Evolutionary conservation across 306 rosid species (phyloP).

Genomic region (Datisca glomerata): DNA sequence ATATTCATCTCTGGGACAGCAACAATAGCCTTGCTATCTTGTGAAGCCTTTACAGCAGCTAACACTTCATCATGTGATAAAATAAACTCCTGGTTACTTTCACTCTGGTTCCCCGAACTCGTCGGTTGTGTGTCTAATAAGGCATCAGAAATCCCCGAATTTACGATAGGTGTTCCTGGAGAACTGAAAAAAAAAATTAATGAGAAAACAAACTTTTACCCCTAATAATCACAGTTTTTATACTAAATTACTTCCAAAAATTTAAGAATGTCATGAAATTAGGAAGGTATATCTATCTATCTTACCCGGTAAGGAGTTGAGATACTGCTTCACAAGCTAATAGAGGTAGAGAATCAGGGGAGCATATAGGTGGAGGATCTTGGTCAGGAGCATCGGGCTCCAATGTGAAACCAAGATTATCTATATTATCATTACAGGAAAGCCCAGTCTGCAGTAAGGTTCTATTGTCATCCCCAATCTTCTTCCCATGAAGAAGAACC

Average conservation of each 20-base stretch:
- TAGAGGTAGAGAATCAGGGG: conserved; percentile 39
- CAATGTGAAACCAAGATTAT: conserved; percentile 53
- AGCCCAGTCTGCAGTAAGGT: conserved; percentile 77
- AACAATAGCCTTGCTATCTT: conserved; percentile 53
- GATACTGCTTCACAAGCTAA: conserved; percentile 21
- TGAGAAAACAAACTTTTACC: conserved; percentile 12
- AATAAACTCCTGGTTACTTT: conserved; percentile 33
- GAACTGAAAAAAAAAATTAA: conserved; percentile 35
- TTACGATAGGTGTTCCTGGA: conserved; percentile 28
- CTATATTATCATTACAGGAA: conserved; percentile 60
- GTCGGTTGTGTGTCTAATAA: conserved; percentile 31
- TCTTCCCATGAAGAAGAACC: conserved; percentile 63
- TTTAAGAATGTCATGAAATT: background rate
- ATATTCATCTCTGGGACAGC: conserved; percentile 41
- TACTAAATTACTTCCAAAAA: background rate
- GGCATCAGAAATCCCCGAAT: conserved; percentile 30
- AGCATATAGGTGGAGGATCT: conserved; percentile 21
- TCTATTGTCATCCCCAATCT: conserved; percentile 58
- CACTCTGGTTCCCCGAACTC: conserved; percentile 24
- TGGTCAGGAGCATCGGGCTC: conserved; percentile 47
- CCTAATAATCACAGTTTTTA: background rate
- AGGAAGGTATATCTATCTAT: background rate
- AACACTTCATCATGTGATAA: conserved; percentile 35
- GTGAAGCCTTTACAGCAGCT: conserved; percentile 30
- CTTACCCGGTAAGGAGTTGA: conserved; percentile 35